phyloP scores from a whole-genome alignment of 2,329 filamentous ascomycete species.

The Aureobasidium sp. region DNA sequence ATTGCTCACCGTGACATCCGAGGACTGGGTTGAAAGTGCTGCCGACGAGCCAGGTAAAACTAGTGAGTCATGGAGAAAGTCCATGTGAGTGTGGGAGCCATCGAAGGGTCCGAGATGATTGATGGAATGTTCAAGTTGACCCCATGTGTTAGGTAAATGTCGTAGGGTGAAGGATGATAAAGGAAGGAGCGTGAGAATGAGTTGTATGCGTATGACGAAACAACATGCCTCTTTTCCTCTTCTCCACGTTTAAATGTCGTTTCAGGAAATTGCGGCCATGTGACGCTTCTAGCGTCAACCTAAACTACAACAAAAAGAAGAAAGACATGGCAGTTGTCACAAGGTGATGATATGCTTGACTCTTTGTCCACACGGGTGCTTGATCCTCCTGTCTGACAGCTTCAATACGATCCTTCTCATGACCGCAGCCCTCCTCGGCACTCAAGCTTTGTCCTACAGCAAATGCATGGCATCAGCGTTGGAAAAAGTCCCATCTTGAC shows the following conservation, averaged over 20 bases:
- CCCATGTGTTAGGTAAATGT: background rate
- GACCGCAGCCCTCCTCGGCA: too few species aligned
- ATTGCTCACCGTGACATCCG: background rate
- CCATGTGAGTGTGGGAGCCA: constrained; percentile 16
- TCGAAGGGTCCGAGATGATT: background rate
- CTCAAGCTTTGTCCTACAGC: too few species aligned
- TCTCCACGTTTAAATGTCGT: constrained; percentile 10
- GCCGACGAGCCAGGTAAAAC: constrained; percentile 13
- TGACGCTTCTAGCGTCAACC: background rate
- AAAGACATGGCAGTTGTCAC: background rate
- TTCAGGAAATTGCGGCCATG: background rate
- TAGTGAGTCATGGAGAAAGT: constrained; percentile 18
- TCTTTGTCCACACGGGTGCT: too few species aligned
- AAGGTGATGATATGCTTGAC: background rate
- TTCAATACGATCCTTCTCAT: too few species aligned
- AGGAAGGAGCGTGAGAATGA: background rate
- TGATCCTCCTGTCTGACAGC: too few species aligned
- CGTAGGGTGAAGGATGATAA: too few species aligned
- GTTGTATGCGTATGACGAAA: constrained; percentile 11
- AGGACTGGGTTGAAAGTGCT: background rate
- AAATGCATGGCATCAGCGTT: too few species aligned
- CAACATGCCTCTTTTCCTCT: background rate
- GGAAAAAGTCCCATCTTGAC: too few species aligned
- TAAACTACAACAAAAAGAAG: background rate
- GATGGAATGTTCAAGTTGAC: background rate